Percentiles rank a stretch among this genome's conserved stretches.
Evolutionary conservation across 257 asterid genomes (phyloP).

Genomic region (Ballota nigra): DNA sequence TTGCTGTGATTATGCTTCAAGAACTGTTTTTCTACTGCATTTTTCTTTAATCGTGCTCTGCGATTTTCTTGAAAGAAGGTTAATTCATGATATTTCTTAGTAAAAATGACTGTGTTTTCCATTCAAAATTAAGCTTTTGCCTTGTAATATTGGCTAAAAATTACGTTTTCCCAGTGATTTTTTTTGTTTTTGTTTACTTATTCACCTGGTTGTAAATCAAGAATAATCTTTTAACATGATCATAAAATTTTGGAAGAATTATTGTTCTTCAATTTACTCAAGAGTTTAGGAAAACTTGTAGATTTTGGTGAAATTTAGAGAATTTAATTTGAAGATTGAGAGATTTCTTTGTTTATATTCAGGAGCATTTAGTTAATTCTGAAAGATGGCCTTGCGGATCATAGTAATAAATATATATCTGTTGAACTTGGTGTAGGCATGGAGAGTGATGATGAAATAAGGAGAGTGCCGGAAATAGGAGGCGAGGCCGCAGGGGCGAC

Average conservation of each 20-base stretch:
- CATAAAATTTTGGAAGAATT: neutral
- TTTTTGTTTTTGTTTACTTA: too few species aligned
- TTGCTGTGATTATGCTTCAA: neutral
- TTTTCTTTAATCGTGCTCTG: neutral
- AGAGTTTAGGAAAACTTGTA: too few species aligned
- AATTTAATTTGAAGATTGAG: neutral
- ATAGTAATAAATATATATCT: neutral
- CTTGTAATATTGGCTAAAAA: too few species aligned
- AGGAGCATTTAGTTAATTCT: neutral
- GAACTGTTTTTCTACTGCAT: slow-evolving; percentile 18
- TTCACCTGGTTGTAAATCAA: too few species aligned
- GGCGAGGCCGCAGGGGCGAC: slow-evolving; percentile 58
- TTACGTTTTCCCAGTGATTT: neutral
- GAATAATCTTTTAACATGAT: too few species aligned
- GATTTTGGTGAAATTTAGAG: neutral
- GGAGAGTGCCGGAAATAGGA: slow-evolving; percentile 97
- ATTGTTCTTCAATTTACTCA: neutral
- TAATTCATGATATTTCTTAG: neutral
- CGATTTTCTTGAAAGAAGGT: neutral
- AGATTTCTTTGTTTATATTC: neutral
- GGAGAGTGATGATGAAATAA: slow-evolving; percentile 98
- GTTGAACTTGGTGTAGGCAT: slow-evolving; percentile 47
- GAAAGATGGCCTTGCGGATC: neutral
- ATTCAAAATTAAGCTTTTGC: too few species aligned
- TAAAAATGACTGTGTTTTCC: neutral